These are phyloP conservation scores for Hericium coralloides DNA, from an alignment of 768 basidiomycete species.

Conservation along the genomic window DNA sequence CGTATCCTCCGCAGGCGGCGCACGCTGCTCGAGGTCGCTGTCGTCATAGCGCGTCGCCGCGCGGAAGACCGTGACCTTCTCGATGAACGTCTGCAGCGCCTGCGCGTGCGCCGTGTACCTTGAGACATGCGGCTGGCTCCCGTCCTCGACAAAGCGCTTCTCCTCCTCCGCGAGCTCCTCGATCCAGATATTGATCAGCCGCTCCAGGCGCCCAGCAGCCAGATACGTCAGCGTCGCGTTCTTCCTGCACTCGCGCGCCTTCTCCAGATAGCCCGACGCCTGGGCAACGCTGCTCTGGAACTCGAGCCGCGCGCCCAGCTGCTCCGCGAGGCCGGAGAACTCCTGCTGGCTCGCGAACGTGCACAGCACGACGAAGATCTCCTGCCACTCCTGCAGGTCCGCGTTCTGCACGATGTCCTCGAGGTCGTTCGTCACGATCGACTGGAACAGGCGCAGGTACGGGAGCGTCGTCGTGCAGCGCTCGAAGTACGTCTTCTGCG, in stretches of 20 bases:
- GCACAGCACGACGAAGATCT: conserved; percentile 93
- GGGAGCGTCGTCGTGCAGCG: conserved; percentile 65
- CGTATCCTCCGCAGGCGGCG: conserved; percentile 29
- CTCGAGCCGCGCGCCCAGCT: conserved; percentile 86
- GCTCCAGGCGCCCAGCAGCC: conserved; percentile 82
- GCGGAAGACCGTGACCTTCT: conserved; percentile 94
- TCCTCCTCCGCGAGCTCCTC: conserved; percentile 90
- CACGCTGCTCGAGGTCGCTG: conserved; percentile 42
- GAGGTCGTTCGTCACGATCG: conserved; percentile 87
- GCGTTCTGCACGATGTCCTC: conserved; percentile 94
- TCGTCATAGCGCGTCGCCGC: conserved; percentile 77
- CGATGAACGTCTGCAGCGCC: conserved; percentile 88
- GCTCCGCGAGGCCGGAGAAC: conserved; percentile 81
- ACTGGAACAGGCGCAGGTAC: conserved; percentile 91
- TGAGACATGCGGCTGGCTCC: conserved; percentile 36
- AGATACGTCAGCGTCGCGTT: conserved; percentile 91
- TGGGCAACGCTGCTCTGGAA: conserved; percentile 63
- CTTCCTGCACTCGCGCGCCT: conserved; percentile 45
- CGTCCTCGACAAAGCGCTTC: conserved; percentile 33
- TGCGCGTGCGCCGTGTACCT: conserved; percentile 74
- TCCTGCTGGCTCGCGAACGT: conserved; percentile 85
- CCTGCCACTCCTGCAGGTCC: conserved; percentile 89
- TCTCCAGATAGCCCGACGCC: conserved; percentile 33
- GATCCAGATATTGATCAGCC: conserved; percentile 84
- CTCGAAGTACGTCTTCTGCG: conserved; percentile 92